Evolutionary conservation across 192 early-diverging fungal species (phyloP), one percentile per base, ranked within the genome.

Genomic region (Ramicandelaber brevisporus): DNA sequence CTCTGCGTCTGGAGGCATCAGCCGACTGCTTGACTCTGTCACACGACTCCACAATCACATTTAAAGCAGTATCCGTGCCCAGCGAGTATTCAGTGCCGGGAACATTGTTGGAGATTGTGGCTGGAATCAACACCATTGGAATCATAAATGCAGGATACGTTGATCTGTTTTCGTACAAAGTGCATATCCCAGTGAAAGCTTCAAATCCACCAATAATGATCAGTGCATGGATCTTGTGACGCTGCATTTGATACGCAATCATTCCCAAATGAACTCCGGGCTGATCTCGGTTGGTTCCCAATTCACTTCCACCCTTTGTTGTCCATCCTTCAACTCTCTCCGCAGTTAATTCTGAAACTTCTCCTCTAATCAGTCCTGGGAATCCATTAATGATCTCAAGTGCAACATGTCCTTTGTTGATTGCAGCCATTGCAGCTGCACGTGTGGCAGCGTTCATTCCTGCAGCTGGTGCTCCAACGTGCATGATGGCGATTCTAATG

Each of bases 391-490:
- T 60, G 40, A 97, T 81, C 21, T 55, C 90, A 37, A 97, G 49
- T 7, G 80, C 70, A 0, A 55, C 65, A 39, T 92, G 85, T 0
- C 90, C 90, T 31, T 73, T 72, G 53, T 82, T 82, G 22, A 81
- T 55, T 20, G 75, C 75, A 19, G 77, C 63, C 11, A 83, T 70
- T 18, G 75, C 85, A 0, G 72, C 74, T 8, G 70, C 69, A 17
- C 87, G 68, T 2, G 86, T 89, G 1, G 90, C 90, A 19, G 87
- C 70, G 51, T 92, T 97, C 85, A 92, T 90, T 20, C 90, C 90
- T 26, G 83, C 85, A 8, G 90, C 90, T 11, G 90, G 90, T 11
- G 90, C 90, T 27, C 90, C 90, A 10, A 78, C 65, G 37, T 92
- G 86, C 21, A 89, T 52, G 36, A 97, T 87, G 30, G 69, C 90